Evolutionary conservation across 2,329 filamentous ascomycete genomes (phyloP), one percentile per base, ranked within the genome.

Genomic region (Ascochyta rabiei): DNA sequence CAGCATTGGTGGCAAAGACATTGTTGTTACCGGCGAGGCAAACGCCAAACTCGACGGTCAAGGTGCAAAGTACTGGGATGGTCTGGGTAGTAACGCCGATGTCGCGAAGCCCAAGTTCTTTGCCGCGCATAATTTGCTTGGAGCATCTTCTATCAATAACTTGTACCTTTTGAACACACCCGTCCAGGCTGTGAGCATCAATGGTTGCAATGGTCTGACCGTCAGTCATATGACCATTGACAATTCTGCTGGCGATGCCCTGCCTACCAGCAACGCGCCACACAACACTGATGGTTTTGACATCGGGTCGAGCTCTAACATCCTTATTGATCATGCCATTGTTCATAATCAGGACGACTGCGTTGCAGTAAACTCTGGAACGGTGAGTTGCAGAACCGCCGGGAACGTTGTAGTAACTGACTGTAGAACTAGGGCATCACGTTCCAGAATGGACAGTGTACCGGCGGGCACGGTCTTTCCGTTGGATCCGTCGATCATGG

Each of bases 271-370:
- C 18, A 48, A 48, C 9, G 58, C 56, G 3, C 60, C 66, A 8
- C 70, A 74, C 44, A 85, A 85, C 71, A 84, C 81, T 1, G 82
- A 85, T 60, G 80, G 72, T 28, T 86, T 85, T 56, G 82, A 84
- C 41, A 75, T 86, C 40, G 77, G 79, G 26, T 71, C 66, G n/a
- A 78, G 72, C 30, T 77, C 72, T 28, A 80, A 63, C 45, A 53
- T 59, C 21, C 45, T 28, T 2, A 43, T 85, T 60, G 70, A 70
- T 35, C 75, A 77, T 23, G 80, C 80, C 13, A 74, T 66, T 13
- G 77, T 84, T n/a, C 73, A 79, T 59, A 84, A 84, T 71, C 83
- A 85, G 68, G 82, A 85, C 56, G 83, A 85, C 63, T 85, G 82
- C 58, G 69, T 85, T 2, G 83, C 82, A 7, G 71, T 85, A 53